Evolutionary conservation across 202 grass and related monocot species (phyloP), one percentile per base, ranked within the genome.

Genomic region (Schoenoplectus tabernaemontani): DNA sequence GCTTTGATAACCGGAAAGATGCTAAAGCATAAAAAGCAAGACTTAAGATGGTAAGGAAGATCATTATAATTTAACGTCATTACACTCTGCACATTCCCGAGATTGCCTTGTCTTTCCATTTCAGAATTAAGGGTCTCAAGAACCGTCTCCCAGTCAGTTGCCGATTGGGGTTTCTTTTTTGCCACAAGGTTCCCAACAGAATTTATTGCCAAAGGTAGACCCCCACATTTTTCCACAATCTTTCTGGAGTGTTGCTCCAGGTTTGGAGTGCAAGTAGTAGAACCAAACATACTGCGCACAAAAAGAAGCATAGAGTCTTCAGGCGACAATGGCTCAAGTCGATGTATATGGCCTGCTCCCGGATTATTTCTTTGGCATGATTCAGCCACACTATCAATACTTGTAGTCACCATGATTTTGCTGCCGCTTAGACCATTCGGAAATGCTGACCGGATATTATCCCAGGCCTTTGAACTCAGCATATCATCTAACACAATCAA

Each of bases 401-500:
- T 72, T 42, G 89, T 89, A 17, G 84, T 89, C 59, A 92, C 84
- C 42, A 89, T 16, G 80, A 92, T 56, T 54, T 84, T 79, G 58
- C 87, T 89, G 44, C 84, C 82, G 51, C 28, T 75, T 59, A 78
- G 60, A 78, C 77, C 66, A 69, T 87, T 63, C 39, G 87, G 89
- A 15, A 92, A 74, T 62, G 19, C 80, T 82, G 81, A 84, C 6
- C 54, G 63, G 34, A 92, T 41, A 57, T 43, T 78, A 46, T 92
- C 84, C 87, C 89, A 92, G 23, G 84, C 78, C 32, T 34, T 2
- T 57, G 78, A 51, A 47, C 10, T 85, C 84, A 70, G 86, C 11
- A 92, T 72, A 79, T 92, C 89, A 82, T 92, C 87, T 24, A 92
- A 76, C 83, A 92, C 86, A 84, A 92, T 63, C 15, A 92, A 42